Percentiles rank a stretch among this genome's conserved stretches.
These are phyloP conservation scores for Castanospermum australe DNA, from an alignment of 306 rosid genomes.

Conservation along the genomic window DNA sequence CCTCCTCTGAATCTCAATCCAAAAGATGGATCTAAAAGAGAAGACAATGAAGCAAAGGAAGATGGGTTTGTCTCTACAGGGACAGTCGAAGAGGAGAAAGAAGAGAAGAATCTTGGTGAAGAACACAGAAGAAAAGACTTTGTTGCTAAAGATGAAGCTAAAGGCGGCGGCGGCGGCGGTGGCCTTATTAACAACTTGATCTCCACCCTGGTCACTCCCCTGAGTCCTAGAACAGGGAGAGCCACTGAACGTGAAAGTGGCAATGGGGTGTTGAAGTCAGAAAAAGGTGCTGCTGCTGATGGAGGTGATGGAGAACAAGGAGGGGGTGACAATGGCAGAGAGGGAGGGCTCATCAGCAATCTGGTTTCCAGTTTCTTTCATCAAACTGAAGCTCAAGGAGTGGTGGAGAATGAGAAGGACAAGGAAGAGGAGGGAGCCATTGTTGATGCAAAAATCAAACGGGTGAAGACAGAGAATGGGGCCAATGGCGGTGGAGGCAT, in stretches of 20 bases:
- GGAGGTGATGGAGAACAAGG: not conserved
- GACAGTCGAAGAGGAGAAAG: not conserved
- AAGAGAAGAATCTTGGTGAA: not conserved
- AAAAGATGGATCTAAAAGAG: conserved; percentile 8
- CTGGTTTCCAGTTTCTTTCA: conserved; percentile 36
- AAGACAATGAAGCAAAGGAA: not conserved
- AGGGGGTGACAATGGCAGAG: not conserved
- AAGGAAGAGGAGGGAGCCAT: not conserved
- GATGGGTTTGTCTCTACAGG: conserved; percentile 1
- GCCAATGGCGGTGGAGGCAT: conserved; percentile 21
- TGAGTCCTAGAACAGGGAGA: conserved; percentile 19
- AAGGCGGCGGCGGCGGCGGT: not conserved
- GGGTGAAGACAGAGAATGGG: conserved; percentile 25
- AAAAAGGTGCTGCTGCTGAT: not conserved
- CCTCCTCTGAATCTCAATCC: not conserved
- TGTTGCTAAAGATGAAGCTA: not conserved
- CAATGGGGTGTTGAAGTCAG: not conserved
- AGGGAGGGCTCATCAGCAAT: conserved; percentile 33
- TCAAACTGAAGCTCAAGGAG: conserved; percentile 10
- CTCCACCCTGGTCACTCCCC: conserved; percentile 20
- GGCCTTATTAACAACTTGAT: conserved; percentile 36
- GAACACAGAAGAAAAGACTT: not conserved
- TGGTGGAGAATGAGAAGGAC: not conserved
- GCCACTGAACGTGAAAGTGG: not conserved
- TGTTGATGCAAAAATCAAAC: conserved; percentile 19